Percentiles rank a stretch among this genome's conserved stretches.
phyloP scores from a whole-genome alignment of 495 filamentous ascomycete genomes.

The Hypomontagnella monticulosa region DNA sequence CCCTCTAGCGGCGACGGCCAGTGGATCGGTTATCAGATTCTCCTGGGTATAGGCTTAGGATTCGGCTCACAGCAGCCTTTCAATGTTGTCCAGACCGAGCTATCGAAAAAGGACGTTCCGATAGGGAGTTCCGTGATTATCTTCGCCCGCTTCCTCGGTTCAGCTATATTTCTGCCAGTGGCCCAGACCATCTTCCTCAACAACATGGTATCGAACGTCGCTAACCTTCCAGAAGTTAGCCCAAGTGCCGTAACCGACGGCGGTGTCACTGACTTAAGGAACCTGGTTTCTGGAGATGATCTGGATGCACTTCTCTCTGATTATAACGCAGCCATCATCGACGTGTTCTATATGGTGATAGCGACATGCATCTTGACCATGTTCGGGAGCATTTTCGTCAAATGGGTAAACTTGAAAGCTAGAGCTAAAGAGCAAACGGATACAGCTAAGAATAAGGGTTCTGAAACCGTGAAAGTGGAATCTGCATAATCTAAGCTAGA shows the following conservation, averaged over 20 bases:
- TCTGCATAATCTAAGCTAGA: slow-evolving; percentile 17
- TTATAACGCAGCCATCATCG: slow-evolving; percentile 22
- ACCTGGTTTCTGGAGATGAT: slow-evolving; percentile 19
- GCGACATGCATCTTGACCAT: slow-evolving; percentile 12
- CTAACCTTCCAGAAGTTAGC: slow-evolving; percentile 35
- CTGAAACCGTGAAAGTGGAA: background rate
- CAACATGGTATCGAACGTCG: slow-evolving; percentile 56
- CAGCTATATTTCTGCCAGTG: slow-evolving; percentile 66
- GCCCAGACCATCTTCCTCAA: slow-evolving; percentile 69
- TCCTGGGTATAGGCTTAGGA: slow-evolving; percentile 75
- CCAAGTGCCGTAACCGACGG: slow-evolving; percentile 38
- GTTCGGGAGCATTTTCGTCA: slow-evolving; percentile 21
- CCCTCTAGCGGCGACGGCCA: slow-evolving; percentile 49
- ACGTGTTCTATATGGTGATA: slow-evolving; percentile 28
- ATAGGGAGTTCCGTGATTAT: slow-evolving; percentile 69
- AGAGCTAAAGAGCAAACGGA: slow-evolving; percentile 3
- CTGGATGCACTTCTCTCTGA: slow-evolving; percentile 14
- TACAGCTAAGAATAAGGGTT: background rate
- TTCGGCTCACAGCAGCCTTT: slow-evolving; percentile 68
- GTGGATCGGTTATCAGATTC: slow-evolving; percentile 74
- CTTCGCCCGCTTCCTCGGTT: slow-evolving; percentile 69
- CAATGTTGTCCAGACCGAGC: slow-evolving; percentile 61
- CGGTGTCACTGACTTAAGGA: slow-evolving; percentile 60
- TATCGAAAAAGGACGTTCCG: slow-evolving; percentile 63
- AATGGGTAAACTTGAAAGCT: slow-evolving; percentile 27